Percentiles rank a stretch among this genome's conserved stretches.
phyloP scores from a whole-genome alignment of 1,284 basidiomycete species.

The Pulchroboletus neoregius region DNA sequence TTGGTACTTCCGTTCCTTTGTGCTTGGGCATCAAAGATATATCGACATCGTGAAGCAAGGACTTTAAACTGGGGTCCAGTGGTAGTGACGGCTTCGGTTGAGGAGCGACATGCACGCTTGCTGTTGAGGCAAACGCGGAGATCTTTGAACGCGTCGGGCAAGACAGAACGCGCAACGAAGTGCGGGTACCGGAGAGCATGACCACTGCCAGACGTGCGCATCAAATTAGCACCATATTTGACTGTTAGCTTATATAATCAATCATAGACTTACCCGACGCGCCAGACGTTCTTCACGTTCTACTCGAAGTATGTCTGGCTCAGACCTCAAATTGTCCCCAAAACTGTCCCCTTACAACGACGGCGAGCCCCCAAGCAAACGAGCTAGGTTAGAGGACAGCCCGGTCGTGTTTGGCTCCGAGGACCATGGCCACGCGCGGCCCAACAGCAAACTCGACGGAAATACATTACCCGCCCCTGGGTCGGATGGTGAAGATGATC shows the following conservation, averaged over 20 bases:
- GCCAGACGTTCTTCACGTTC: neutral
- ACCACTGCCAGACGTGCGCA: too few relatives aligned
- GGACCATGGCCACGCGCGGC: constrained; percentile 12
- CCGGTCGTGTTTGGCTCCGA: constrained; percentile 17
- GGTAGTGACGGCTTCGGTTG: constrained; percentile 49
- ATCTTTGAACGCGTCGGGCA: constrained; percentile 18
- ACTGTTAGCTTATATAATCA: constrained; percentile 21
- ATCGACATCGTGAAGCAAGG: constrained; percentile 61
- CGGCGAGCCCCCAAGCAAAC: constrained; percentile 42
- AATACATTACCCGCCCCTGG: constrained; percentile 24
- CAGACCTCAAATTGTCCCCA: constrained; percentile 9
- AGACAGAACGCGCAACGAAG: constrained; percentile 25
- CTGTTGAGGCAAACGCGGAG: constrained; percentile 20
- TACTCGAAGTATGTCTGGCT: constrained; percentile 17
- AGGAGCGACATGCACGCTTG: constrained; percentile 10
- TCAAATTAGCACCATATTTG: too few relatives aligned
- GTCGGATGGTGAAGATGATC: constrained; percentile 49
- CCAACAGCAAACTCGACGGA: constrained; percentile 25
- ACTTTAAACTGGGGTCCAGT: constrained; percentile 59
- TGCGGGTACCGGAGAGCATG: constrained; percentile 27
- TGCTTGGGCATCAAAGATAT: constrained; percentile 52
- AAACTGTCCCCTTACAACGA: constrained; percentile 9
- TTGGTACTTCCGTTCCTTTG: constrained; percentile 15
- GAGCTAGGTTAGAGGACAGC: constrained; percentile 33
- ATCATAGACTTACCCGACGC: too few relatives aligned